These are phyloP conservation scores for Helichrysum umbraculigerum DNA, from an alignment of 129 eudicot genomes.

Conservation along the genomic window DNA sequence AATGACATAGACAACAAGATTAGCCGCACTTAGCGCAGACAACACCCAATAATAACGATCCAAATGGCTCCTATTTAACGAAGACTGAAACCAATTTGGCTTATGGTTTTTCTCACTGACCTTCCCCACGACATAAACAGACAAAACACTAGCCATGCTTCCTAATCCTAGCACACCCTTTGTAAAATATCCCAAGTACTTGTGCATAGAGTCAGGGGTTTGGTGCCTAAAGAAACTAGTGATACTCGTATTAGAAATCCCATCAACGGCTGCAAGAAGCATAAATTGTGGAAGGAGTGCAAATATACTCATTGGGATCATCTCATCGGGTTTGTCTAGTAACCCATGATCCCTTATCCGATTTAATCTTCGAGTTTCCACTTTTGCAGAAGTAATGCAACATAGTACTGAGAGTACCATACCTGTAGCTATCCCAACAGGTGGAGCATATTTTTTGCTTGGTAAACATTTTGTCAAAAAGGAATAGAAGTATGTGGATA, in stretches of 20 bases:
- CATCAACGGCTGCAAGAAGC: constrained; percentile 57
- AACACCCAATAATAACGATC: constrained; percentile 67
- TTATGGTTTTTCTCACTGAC: constrained; percentile 49
- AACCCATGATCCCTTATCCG: constrained; percentile 41
- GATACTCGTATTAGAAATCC: constrained; percentile 32
- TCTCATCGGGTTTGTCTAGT: constrained; percentile 52
- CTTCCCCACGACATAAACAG: constrained; percentile 63
- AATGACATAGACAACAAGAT: constrained; percentile 43
- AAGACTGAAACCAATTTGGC: constrained; percentile 56
- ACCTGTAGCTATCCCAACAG: constrained; percentile 37
- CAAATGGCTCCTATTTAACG: constrained; percentile 54
- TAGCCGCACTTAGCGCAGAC: constrained; percentile 51
- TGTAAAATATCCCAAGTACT: constrained; percentile 24
- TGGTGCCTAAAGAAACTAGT: constrained; percentile 33
- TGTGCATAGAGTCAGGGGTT: constrained; percentile 37
- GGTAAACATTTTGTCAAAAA: constrained; percentile 6
- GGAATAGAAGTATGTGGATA: constrained; percentile 24
- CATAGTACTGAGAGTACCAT: constrained; percentile 52
- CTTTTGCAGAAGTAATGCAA: constrained; percentile 61
- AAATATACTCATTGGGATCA: constrained; percentile 54
- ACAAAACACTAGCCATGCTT: constrained; percentile 51
- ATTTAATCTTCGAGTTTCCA: constrained; percentile 47
- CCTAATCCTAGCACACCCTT: constrained; percentile 56
- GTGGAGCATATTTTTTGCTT: constrained; percentile 28
- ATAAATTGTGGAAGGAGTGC: constrained; percentile 59